Percentiles rank a stretch among this genome's conserved stretches.
Evolutionary conservation across 257 asterid genomes (phyloP).

Genomic region (Paulownia fortunei): DNA sequence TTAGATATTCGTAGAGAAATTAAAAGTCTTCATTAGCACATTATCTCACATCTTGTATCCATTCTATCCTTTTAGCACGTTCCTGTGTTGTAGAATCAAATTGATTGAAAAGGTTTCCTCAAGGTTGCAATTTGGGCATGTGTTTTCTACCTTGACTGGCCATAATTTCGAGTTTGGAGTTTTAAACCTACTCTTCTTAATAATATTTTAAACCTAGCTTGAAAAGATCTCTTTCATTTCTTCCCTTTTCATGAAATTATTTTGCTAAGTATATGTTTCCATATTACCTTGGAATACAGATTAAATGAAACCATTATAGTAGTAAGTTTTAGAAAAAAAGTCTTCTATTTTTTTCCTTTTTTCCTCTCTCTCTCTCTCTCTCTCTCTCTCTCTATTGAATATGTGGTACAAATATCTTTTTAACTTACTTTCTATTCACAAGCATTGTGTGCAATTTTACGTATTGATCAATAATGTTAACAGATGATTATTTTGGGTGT

Average conservation of each 20-base stretch:
- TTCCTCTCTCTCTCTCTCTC: neutral
- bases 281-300: neutral
- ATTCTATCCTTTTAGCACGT: neutral
- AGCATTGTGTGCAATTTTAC: constrained; percentile 8
- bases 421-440: neutral
- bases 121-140: neutral
- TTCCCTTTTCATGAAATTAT: neutral
- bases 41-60: neutral
- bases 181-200: neutral
- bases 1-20: neutral
- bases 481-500: neutral
- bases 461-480: neutral
- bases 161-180: neutral
- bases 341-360: neutral
- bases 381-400: neutral
- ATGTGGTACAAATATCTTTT: neutral
- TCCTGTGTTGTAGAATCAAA: neutral
- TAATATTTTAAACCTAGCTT: neutral
- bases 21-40: neutral
- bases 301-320: neutral
- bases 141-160: neutral
- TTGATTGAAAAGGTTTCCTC: neutral
- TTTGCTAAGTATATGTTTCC: neutral
- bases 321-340: neutral
- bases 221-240: neutral